These are phyloP conservation scores for Kingdonia uniflora DNA, from an alignment of 164 flowering plant genomes.

Conservation along the genomic window DNA sequence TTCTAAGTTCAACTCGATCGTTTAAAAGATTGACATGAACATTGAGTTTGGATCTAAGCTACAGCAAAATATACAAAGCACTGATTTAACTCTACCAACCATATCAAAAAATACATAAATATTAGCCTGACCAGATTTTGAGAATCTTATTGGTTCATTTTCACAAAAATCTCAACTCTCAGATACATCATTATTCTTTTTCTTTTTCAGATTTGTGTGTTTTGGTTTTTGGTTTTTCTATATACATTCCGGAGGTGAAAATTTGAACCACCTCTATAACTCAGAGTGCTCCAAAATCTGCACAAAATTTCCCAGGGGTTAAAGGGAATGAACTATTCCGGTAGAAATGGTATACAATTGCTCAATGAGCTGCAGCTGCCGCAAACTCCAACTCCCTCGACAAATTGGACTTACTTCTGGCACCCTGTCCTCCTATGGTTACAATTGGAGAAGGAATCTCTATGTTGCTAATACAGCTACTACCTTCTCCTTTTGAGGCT, in stretches of 20 bases:
- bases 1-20: too few relatives aligned
- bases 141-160: constrained; percentile 20
- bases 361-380: neutral
- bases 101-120: too few relatives aligned
- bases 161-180: constrained; percentile 6
- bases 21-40: too few relatives aligned
- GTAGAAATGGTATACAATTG: too few relatives aligned
- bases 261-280: constrained; percentile 5
- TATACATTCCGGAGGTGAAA: constrained; percentile 16
- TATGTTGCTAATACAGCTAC: constrained; percentile 9
- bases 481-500: constrained; percentile 10
- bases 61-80: too few relatives aligned
- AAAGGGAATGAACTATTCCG: constrained; percentile 10
- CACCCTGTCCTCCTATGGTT: constrained; percentile 6
- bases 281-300: constrained; percentile 21
- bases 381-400: constrained; percentile 13
- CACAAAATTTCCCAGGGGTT: constrained; percentile 15
- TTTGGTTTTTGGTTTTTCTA: constrained; percentile 2
- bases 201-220: neutral
- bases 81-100: too few relatives aligned
- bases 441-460: constrained; percentile 5
- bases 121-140: too few relatives aligned
- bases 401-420: constrained; percentile 15
- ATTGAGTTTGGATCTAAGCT: too few relatives aligned
- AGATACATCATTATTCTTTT: constrained; percentile 11